These are phyloP conservation scores for Scalesia atractyloides DNA, from an alignment of 129 eudicot genomes.

Conservation along the genomic window DNA sequence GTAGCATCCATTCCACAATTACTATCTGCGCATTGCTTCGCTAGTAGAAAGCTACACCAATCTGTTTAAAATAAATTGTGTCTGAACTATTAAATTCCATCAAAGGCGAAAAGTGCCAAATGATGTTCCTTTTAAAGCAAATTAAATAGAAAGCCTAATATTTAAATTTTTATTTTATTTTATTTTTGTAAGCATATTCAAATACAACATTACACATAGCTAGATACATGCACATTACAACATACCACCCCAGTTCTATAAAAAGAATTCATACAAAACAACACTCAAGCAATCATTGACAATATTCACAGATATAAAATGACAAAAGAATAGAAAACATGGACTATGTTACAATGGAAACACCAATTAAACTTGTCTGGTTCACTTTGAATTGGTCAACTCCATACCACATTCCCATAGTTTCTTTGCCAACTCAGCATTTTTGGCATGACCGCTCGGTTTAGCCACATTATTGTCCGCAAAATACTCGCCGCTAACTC, in stretches of 20 bases:
- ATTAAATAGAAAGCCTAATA: not conserved
- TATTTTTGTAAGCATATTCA: slow-evolving; percentile 11
- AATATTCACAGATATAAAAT: slow-evolving; percentile 3
- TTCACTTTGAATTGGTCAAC: slow-evolving; percentile 44
- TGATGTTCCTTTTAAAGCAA: not conserved
- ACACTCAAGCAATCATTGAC: slow-evolving; percentile 11
- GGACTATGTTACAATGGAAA: slow-evolving; percentile 22
- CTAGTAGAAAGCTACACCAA: too few species aligned
- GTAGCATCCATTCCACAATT: too few species aligned
- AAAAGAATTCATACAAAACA: not conserved
- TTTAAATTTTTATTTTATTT: not conserved
- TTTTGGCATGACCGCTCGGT: slow-evolving; percentile 28
- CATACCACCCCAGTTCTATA: not conserved
- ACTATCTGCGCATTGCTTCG: too few species aligned
- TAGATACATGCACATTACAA: slow-evolving; percentile 15
- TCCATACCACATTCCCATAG: slow-evolving; percentile 49
- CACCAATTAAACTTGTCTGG: not conserved
- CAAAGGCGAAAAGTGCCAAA: not conserved
- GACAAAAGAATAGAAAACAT: slow-evolving; percentile 1
- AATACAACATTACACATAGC: slow-evolving; percentile 20
- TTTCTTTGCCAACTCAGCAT: slow-evolving; percentile 44
- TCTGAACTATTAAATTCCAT: too few species aligned
- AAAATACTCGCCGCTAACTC: slow-evolving; percentile 65
- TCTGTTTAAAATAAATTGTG: too few species aligned
- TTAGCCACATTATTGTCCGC: slow-evolving; percentile 45